Conservation (phyloP, 2,329 filamentous ascomycete genomes). For the Trichocomaceae sp. region DNA sequence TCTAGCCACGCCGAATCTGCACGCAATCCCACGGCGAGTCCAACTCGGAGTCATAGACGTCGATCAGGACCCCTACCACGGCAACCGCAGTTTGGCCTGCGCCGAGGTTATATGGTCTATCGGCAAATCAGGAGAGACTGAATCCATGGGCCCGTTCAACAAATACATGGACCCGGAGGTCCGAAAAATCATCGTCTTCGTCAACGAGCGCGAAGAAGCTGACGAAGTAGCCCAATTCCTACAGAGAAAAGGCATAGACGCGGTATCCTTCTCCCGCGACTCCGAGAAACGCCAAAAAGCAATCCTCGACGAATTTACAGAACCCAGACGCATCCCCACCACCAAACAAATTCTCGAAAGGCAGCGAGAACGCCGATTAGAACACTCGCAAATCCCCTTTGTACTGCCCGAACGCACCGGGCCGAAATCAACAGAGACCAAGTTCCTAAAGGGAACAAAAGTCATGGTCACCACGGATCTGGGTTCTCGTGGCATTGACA, state of each 20-base stretch:
- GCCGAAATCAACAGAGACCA: constrained; percentile 18
- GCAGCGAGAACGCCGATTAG: constrained; percentile 24
- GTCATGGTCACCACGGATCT: constrained; percentile 93
- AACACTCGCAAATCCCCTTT: constrained; percentile 36
- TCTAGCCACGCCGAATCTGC: constrained; percentile 89
- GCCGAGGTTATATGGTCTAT: constrained; percentile 94
- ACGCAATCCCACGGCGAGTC: constrained; percentile 89
- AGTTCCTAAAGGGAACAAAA: constrained; percentile 67
- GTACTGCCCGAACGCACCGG: constrained; percentile 24
- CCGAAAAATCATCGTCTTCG: constrained; percentile 88
- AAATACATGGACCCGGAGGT: constrained; percentile 48
- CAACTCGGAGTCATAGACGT: constrained; percentile 91
- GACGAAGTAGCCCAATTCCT: constrained; percentile 75
- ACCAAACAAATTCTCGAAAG: constrained; percentile 29
- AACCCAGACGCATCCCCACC: constrained; percentile 30
- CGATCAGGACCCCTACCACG: constrained; percentile 83
- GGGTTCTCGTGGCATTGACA: constrained; percentile 89
- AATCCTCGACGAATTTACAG: constrained; percentile 68
- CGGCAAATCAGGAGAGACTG: constrained; percentile 62
- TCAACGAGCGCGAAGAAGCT: constrained; percentile 90
- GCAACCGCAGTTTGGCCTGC: constrained; percentile 88
- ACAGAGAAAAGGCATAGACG: constrained; percentile 77
- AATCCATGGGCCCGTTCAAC: constrained; percentile 27
- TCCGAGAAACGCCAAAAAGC: constrained; percentile 71
- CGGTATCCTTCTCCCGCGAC: constrained; percentile 77